phyloP scores from a whole-genome alignment of 768 basidiomycete genomes.

The Leccinum subgranulosum region DNA sequence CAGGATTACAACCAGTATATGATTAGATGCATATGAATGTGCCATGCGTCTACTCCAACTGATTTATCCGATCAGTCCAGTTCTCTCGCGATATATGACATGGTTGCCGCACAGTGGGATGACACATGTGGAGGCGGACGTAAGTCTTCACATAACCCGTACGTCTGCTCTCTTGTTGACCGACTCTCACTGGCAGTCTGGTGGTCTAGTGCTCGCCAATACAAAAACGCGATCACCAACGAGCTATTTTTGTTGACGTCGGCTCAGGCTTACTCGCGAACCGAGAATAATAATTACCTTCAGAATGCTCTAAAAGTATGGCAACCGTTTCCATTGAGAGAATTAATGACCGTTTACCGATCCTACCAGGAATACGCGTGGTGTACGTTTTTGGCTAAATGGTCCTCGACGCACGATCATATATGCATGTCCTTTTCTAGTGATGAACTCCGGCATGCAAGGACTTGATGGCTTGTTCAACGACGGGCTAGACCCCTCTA shows the following conservation, averaged over 20 bases:
- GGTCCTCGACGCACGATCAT: background rate
- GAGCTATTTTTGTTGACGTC: constrained; percentile 52
- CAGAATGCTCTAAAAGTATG: constrained; percentile 45
- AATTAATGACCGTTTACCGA: background rate
- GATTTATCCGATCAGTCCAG: constrained; percentile 35
- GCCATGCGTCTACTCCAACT: constrained; percentile 27
- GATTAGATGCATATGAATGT: constrained; percentile 10
- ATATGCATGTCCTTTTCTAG: constrained; percentile 8
- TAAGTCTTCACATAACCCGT: constrained; percentile 6
- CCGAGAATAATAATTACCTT: constrained; percentile 38
- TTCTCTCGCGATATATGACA: constrained; percentile 47
- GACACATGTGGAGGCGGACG: constrained; percentile 50
- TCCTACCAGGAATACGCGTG: constrained; percentile 23
- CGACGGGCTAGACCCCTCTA: constrained; percentile 22
- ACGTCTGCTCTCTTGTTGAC: background rate
- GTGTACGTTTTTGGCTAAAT: constrained; percentile 20
- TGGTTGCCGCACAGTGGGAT: constrained; percentile 52
- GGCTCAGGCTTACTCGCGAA: constrained; percentile 42
- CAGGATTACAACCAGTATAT: constrained; percentile 19
- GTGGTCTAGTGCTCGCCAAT: constrained; percentile 53
- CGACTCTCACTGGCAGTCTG: constrained; percentile 36
- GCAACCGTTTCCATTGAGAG: background rate
- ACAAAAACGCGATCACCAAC: constrained; percentile 64
- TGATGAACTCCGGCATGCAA: constrained; percentile 28
- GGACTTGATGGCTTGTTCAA: constrained; percentile 30